phyloP scores from a whole-genome alignment of 2,329 filamentous ascomycete species.

The Apiospora koreana region DNA sequence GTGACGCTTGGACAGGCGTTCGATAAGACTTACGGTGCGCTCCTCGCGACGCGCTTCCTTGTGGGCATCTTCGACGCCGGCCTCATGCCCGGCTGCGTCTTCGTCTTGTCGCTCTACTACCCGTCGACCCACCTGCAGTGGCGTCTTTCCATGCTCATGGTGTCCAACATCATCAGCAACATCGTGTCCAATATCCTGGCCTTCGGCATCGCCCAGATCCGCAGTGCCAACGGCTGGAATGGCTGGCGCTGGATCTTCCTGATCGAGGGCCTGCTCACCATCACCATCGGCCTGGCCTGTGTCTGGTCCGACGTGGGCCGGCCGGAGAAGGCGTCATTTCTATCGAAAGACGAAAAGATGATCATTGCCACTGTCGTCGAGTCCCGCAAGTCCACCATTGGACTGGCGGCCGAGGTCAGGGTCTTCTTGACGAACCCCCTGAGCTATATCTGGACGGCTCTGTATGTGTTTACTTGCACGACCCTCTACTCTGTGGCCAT shows the following conservation, averaged over 20 bases:
- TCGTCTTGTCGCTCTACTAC: slow-evolving; percentile 26
- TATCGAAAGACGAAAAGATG: slow-evolving; percentile 17
- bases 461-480: slow-evolving; percentile 21
- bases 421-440: slow-evolving; percentile 20
- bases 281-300: slow-evolving; percentile 58
- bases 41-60: slow-evolving; percentile 23
- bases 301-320: slow-evolving; percentile 16
- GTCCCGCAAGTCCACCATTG: slow-evolving; percentile 8
- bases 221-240: slow-evolving; percentile 58
- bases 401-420: slow-evolving; percentile 16
- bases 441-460: slow-evolving; percentile 20
- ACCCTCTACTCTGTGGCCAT: slow-evolving; percentile 20
- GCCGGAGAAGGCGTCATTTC: slow-evolving; percentile 18
- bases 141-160: slow-evolving; percentile 25
- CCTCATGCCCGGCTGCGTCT: slow-evolving; percentile 27
- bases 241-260: slow-evolving; percentile 70
- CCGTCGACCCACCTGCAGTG: slow-evolving; percentile 24
- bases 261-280: slow-evolving; percentile 68
- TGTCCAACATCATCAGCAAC: slow-evolving; percentile 26
- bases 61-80: slow-evolving; percentile 27
- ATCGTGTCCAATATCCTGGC: slow-evolving; percentile 75
- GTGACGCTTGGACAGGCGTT: slow-evolving; percentile 28
- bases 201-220: slow-evolving; percentile 69
- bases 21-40: slow-evolving; percentile 22
- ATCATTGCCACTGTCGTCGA: slow-evolving; percentile 13